Conservation (phyloP, 2,329 filamentous ascomycete species). For the Beauveria rudraprayagi region DNA sequence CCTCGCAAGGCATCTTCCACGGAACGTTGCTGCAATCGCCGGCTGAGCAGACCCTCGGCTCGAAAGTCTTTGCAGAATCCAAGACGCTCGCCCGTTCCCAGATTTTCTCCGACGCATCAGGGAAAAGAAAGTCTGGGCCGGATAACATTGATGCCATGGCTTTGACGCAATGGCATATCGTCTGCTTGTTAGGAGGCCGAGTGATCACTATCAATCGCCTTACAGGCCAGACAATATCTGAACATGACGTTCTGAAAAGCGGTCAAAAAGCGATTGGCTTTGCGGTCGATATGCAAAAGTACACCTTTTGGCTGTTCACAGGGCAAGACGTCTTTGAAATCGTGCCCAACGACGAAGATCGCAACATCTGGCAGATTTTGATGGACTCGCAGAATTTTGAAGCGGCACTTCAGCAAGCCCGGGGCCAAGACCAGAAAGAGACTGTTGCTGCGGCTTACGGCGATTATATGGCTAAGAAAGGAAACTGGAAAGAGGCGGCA, state of each 20-base stretch:
- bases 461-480: slow-evolving; percentile 75
- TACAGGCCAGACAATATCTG: slow-evolving; percentile 77
- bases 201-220: slow-evolving; percentile 81
- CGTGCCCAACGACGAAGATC: slow-evolving; percentile 78
- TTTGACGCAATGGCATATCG: slow-evolving; percentile 87
- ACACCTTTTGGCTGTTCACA: slow-evolving; percentile 96
- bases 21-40: slow-evolving; percentile 65
- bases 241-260: slow-evolving; percentile 75
- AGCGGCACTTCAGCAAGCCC: slow-evolving; percentile 76
- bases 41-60: slow-evolving; percentile 55
- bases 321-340: slow-evolving; percentile 88
- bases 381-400: slow-evolving; percentile 82
- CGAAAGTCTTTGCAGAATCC: slow-evolving; percentile 68
- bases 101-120: slow-evolving; percentile 59
- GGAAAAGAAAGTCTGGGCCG: slow-evolving; percentile 56
- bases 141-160: slow-evolving; percentile 73
- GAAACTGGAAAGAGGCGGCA: slow-evolving; percentile 78
- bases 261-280: slow-evolving; percentile 77
- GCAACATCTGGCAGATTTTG: slow-evolving; percentile 94
- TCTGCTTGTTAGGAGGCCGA: slow-evolving; percentile 73
- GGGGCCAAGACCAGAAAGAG: slow-evolving; percentile 73
- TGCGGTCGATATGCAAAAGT: slow-evolving; percentile 84
- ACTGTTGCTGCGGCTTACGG: slow-evolving; percentile 87
- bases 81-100: slow-evolving; percentile 69
- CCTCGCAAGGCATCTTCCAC: slow-evolving; percentile 76